Conservation (phyloP, 2,329 filamentous ascomycete species). For the Colletotrichum liaoningense region DNA sequence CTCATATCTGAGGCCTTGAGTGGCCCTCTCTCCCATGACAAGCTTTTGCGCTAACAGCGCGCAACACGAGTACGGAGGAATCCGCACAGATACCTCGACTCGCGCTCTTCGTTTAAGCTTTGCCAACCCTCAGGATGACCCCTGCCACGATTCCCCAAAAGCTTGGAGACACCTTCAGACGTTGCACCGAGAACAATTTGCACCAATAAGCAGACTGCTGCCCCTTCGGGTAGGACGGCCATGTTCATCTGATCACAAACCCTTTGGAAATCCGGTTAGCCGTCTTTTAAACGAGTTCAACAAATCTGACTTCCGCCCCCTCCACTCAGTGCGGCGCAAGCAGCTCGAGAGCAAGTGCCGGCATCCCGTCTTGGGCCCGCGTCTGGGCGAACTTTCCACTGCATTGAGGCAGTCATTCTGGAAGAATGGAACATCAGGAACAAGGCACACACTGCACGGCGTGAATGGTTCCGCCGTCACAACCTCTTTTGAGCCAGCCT, state of each 20-base stretch:
- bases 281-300: not conserved
- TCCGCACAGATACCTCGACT: not conserved
- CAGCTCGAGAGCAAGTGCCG: not conserved
- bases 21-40: not conserved
- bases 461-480: not conserved
- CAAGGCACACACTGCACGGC: not conserved
- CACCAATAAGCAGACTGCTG: slow-evolving; percentile 8
- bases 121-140: slow-evolving; percentile 4
- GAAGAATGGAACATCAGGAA: not conserved
- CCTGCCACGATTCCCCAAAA: not conserved
- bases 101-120: slow-evolving; percentile 6
- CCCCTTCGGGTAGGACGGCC: not conserved
- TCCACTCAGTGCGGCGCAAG: not conserved
- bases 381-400: not conserved
- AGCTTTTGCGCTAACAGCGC: not conserved
- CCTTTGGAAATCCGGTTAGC: not conserved
- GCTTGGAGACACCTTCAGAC: slow-evolving; percentile 15
- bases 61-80: no score
- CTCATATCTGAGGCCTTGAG: not conserved
- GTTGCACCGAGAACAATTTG: slow-evolving; percentile 9
- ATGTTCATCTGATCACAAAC: slow-evolving; percentile 28
- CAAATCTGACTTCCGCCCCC: not conserved
- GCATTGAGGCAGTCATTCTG: not conserved
- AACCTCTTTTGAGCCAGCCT: not conserved
- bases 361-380: not conserved